Evolutionary conservation across 352 stramenopile species (phyloP).

Genomic region (Globisporangium carolinianum): DNA sequence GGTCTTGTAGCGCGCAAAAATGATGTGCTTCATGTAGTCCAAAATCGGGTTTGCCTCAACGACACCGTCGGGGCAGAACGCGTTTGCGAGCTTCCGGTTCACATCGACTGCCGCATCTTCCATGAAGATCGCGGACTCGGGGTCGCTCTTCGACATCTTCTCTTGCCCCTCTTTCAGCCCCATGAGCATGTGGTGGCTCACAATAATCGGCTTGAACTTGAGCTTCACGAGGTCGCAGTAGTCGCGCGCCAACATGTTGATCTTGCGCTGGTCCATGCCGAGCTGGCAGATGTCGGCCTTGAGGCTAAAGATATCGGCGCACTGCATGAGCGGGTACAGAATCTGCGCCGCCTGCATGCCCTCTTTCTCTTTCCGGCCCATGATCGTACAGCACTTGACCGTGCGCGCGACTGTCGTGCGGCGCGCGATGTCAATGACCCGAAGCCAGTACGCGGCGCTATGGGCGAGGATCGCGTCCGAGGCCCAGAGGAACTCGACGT

Average conservation of each 20-base stretch:
- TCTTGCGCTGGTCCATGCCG: conserved; percentile 99
- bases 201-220: conserved; percentile 93
- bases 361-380: conserved; percentile 92
- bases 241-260: conserved; percentile 97
- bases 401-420: conserved; percentile 91
- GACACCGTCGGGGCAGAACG: conserved; percentile 91
- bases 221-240: conserved; percentile 96
- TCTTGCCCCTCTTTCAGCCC: conserved; percentile 97
- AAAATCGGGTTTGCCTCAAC: conserved; percentile 93
- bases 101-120: conserved; percentile 94
- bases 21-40: conserved; percentile 97
- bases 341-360: conserved; percentile 93
- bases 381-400: conserved; percentile 99
- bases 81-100: conserved; percentile 97
- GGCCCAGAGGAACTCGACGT: conserved; percentile 99
- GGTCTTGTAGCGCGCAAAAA: conserved; percentile 80
- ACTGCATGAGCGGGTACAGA: conserved; percentile 98
- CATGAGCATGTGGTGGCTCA: conserved; percentile 99
- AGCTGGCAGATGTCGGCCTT: conserved; percentile 99
- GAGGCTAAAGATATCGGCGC: conserved; percentile 99
- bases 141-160: conserved; percentile 99
- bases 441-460: conserved; percentile 89
- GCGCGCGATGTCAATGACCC: conserved; percentile 92
- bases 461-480: conserved; percentile 92
- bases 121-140: conserved; percentile 98